phyloP scores from a whole-genome alignment of 2,329 filamentous ascomycete species.

The Calonectria ilicicola region DNA sequence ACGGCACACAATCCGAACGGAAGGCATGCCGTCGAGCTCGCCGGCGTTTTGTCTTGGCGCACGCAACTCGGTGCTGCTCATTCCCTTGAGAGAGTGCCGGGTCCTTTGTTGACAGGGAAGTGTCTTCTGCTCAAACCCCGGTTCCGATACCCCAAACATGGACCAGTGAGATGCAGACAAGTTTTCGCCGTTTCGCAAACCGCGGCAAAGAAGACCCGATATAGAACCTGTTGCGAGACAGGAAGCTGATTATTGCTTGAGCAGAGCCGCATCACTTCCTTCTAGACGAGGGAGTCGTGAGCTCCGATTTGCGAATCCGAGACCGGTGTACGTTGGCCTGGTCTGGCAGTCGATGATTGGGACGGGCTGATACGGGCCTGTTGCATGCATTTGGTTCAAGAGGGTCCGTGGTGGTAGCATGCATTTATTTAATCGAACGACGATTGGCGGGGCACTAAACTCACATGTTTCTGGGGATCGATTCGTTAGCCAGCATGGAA shows the following conservation, averaged over 20 bases:
- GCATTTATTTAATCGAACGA: conserved; percentile 30
- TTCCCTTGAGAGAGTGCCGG: not conserved
- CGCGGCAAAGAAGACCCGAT: conserved; percentile 12
- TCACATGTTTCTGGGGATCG: conserved; percentile 17
- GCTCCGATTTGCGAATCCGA: not conserved
- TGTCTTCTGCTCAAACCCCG: conserved; percentile 6
- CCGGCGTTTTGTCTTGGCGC: conserved; percentile 15
- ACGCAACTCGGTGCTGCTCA: conserved; percentile 5
- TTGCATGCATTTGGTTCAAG: conserved; percentile 20
- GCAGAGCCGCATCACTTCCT: conserved; percentile 19
- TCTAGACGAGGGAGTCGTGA: not conserved
- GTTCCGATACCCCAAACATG: not conserved
- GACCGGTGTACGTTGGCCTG: conserved; percentile 25
- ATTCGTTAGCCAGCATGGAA: conserved; percentile 28
- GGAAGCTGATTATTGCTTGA: not conserved
- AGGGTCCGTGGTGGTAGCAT: conserved; percentile 17
- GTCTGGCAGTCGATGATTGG: conserved; percentile 32
- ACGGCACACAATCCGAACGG: conserved; percentile 11
- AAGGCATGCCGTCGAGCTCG: not conserved
- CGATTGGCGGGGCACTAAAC: conserved; percentile 36
- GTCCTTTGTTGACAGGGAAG: conserved; percentile 17
- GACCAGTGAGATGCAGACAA: conserved; percentile 26
- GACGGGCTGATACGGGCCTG: conserved; percentile 25
- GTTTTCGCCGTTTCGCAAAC: conserved; percentile 23
- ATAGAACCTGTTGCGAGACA: not conserved